Base-by-base conservation (phyloP, 1,284 basidiomycete genomes). In the Fomes fomentarius region DNA sequence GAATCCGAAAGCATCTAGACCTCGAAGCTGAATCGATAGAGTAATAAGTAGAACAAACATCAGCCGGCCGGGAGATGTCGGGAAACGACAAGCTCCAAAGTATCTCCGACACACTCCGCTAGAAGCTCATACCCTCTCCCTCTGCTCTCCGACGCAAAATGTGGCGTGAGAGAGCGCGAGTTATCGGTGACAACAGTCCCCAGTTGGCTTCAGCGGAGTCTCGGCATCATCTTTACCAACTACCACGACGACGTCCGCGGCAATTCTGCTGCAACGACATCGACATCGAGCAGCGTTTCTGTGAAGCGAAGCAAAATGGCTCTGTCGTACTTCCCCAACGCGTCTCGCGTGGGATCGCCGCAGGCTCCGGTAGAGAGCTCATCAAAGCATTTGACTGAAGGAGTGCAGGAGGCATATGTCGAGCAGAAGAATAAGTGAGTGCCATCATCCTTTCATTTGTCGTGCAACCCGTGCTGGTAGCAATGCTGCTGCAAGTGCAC, bases 381-480 rank as follows among this genome's bases (percentile, higher is more conserved):
- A 45, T 57, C 58, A 33, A 66, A 61, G 51, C 59, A 61, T 39
- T 40, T 60, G 35, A 64, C 51, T 41, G 67, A 89, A 65, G 85
- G 88, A 69, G 83, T 87, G 40, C 86, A 92, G 74, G 85, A 85
- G 65, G 81, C 79, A 10, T 93, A 87, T 69, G 73, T 91, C 58
- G 81, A 84, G 63, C 82, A 83, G 59, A 90, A 85, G 70, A 82
- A 89, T 61, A 76, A 81, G 90, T 89, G 65, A 59, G 81, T 71
- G 24, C 1, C 28, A 10, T 46, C 10, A n/a, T n/a, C n/a, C 34
- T 4, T 26, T 48, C 28, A 33, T 11, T 10, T 4, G 31, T 50
- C 17, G 25, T 19, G 40, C 26, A 22, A 34, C 43, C 43, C 8
- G 22, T 31, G 12, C 28, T 12, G 28, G 28, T 30, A 30, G 6